Evolutionary conservation across 2,329 filamentous ascomycete species (phyloP).

Genomic region (Lecanicillium sp.): DNA sequence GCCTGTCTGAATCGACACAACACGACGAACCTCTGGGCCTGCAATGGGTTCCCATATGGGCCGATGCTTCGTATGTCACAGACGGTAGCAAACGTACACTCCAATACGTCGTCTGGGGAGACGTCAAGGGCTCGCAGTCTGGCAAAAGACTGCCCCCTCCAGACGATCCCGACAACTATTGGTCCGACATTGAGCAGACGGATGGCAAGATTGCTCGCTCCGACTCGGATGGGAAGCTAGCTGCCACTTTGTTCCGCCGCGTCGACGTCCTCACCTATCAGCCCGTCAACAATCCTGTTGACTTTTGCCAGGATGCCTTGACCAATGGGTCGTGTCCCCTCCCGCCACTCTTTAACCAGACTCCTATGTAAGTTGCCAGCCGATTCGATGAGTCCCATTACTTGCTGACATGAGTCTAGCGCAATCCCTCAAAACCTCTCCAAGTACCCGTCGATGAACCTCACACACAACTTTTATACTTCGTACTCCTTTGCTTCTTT

Average conservation of each 20-base stretch:
- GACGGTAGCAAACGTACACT: constrained; percentile 54
- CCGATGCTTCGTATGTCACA: constrained; percentile 67
- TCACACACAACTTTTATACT: constrained; percentile 69
- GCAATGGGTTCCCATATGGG: constrained; percentile 70
- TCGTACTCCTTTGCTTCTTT: constrained; percentile 82
- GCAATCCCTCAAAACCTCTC: constrained; percentile 21
- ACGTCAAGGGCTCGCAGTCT: constrained; percentile 66
- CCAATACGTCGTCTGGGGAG: constrained; percentile 77
- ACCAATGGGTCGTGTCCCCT: constrained; percentile 65
- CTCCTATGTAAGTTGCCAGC: constrained; percentile 26
- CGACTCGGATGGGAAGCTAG: constrained; percentile 38
- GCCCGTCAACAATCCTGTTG: constrained; percentile 45
- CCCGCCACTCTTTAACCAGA: constrained; percentile 56
- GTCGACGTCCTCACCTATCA: constrained; percentile 72
- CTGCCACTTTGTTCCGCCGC: constrained; percentile 64
- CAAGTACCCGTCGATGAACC: constrained; percentile 61
- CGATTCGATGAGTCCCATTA: constrained; percentile 4
- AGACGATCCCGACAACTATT: constrained; percentile 40
- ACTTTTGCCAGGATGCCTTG: constrained; percentile 59
- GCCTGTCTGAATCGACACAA: constrained; percentile 56
- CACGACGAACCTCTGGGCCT: constrained; percentile 50
- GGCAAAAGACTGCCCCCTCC: constrained; percentile 44
- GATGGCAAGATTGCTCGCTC: constrained; percentile 70
- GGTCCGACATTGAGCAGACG: constrained; percentile 52
- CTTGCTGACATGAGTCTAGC: constrained; percentile 16